These are phyloP conservation scores for Trichoderma breve DNA, from an alignment of 2,329 filamentous ascomycete genomes.

Conservation along the genomic window DNA sequence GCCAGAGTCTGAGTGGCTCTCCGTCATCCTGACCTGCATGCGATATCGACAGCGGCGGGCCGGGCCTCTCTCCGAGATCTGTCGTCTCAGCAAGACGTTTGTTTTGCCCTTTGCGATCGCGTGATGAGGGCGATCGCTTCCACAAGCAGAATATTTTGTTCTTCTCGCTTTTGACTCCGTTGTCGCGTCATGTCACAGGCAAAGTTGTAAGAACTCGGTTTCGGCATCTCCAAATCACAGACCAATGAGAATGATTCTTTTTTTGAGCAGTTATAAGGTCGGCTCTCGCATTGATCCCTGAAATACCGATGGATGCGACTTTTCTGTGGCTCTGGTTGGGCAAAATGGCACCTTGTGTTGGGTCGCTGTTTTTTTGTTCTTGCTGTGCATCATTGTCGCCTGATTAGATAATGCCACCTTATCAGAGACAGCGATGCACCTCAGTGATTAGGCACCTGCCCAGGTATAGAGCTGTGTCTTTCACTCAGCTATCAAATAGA, in stretches of 20 bases:
- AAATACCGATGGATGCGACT: not conserved
- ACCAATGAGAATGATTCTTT: not conserved
- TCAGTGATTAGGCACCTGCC: not conserved
- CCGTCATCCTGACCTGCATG: not conserved
- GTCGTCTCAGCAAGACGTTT: not conserved
- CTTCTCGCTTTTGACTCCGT: not conserved
- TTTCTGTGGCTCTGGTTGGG: not conserved
- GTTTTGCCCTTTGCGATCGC: not conserved
- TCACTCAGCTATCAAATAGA: not conserved
- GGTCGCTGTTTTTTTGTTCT: not conserved
- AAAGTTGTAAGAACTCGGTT: not conserved
- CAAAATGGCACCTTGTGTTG: not conserved
- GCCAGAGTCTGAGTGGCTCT: not conserved
- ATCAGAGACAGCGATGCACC: not conserved
- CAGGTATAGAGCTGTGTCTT: not conserved
- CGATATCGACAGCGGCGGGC: not conserved
- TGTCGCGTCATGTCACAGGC: not conserved
- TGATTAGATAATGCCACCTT: not conserved
- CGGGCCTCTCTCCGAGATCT: slow-evolving; percentile 12
- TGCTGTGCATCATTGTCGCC: not conserved
- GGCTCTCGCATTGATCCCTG: not conserved
- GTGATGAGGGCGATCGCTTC: not conserved
- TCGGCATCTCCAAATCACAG: not conserved
- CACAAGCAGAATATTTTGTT: not conserved
- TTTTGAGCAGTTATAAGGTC: not conserved